Base-by-base conservation (phyloP, 176 grass and related monocot species). In the Cenchrus americanus region DNA sequence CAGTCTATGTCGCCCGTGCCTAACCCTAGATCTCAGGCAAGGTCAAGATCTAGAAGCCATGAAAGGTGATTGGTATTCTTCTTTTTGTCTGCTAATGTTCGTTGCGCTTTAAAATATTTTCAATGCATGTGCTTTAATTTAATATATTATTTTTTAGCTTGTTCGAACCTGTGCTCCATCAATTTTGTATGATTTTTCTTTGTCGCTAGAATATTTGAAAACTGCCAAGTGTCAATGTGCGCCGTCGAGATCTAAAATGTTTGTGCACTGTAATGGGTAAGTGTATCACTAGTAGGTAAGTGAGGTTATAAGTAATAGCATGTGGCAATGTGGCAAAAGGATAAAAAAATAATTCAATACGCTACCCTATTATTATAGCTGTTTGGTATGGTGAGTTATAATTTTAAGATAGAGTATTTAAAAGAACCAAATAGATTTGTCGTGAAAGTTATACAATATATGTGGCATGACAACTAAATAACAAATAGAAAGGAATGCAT, bases 31-130 rank as follows among this genome's bases (percentile, higher is more conserved):
- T 76, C 77, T 83, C 89, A 77, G 52, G 77, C 73, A 0, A 83
- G 81, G 66, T 84, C 84, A 65, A 86, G 77, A 60, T 94, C 92
- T 30, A 74, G 84, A 89, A 94, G 92, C 34, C 89, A 72, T 62
- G 87, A 77, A 40, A 94, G 92, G 92, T 94, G 21, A 18, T 21
- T 18, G 81, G 46, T 3, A 53, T 88, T 83, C 24, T 52, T 85
- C 2, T 8, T 66, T 72, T 8, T 47, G 6, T 82, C 73, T 60
- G 26, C 79, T 72, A 50, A 27, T 59, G 8, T 7, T 73, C 27
- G 2, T 14, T 47, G 14, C 49, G 68, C 67, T 82, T 72, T 63
- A 10, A 43, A 44, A 24, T 71, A 14, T 14, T 48, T 49, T 37
- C 4, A 0, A 37, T 37, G 34, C 34, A 4, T 37, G 34, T 37